phyloP scores from a whole-genome alignment of 306 rosid species.

The Alnus glutinosa region DNA sequence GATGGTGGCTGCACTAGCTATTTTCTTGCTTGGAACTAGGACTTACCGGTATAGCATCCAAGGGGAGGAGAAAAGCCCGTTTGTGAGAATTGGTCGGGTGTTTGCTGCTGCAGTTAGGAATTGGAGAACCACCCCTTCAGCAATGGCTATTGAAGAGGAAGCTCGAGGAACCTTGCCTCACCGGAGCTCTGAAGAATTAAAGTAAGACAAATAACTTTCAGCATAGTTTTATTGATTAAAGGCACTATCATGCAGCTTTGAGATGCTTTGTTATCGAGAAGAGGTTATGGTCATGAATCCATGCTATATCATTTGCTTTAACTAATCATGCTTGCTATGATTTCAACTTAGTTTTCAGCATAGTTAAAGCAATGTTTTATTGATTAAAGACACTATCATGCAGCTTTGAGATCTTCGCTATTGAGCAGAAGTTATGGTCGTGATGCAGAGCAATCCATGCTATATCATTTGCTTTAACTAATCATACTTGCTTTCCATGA shows the following conservation, averaged over 20 bases:
- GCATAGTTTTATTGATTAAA: neutral
- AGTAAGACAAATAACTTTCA: slow-evolving; percentile 30
- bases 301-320: neutral
- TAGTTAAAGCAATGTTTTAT: neutral
- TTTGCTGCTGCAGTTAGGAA: slow-evolving; percentile 43
- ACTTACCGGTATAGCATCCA: slow-evolving; percentile 45
- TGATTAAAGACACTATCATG: neutral
- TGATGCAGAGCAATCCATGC: neutral
- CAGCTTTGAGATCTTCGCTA: neutral
- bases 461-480: neutral
- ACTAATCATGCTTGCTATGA: neutral
- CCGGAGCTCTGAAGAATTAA: slow-evolving; percentile 37
- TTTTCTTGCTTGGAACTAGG: slow-evolving; percentile 59
- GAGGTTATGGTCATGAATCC: neutral
- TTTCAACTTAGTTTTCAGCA: neutral
- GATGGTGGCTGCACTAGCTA: slow-evolving; percentile 46
- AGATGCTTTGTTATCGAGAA: neutral
- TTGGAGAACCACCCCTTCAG: slow-evolving; percentile 16
- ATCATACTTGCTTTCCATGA: neutral
- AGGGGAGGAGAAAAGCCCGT: slow-evolving; percentile 37
- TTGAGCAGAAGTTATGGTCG: neutral
- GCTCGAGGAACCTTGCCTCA: slow-evolving; percentile 16
- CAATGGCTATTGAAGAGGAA: slow-evolving; percentile 19
- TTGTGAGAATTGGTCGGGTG: slow-evolving; percentile 43
- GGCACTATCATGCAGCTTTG: neutral